phyloP scores from a whole-genome alignment of 192 early-diverging fungal genomes.

The Lobosporangium transversale region DNA sequence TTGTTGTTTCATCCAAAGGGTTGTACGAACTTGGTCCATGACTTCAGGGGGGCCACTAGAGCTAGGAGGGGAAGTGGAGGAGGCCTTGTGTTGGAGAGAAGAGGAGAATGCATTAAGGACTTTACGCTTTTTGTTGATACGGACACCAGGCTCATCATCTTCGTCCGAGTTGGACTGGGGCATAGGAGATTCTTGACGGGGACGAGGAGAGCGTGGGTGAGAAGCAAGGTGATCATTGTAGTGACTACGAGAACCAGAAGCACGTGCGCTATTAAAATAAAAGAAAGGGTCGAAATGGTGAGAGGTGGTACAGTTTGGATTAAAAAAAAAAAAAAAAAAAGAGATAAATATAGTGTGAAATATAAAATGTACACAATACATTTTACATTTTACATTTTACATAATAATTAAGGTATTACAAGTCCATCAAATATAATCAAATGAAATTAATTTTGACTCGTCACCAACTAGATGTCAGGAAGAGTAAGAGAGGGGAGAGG shows the following conservation, averaged over 20 bases:
- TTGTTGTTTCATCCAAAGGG: constrained; percentile 66
- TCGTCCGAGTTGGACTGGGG: constrained; percentile 50
- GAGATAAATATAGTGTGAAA: too few species aligned
- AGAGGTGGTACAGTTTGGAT: too few species aligned
- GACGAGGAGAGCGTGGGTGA: constrained; percentile 30
- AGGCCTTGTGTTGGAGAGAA: not conserved
- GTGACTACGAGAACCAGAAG: not conserved
- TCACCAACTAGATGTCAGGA: not conserved
- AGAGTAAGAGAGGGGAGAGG: not conserved
- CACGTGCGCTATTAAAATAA: not conserved
- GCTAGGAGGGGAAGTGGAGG: constrained; percentile 3
- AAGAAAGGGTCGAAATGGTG: not conserved
- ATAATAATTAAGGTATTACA: not conserved
- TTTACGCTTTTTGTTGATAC: constrained; percentile 47
- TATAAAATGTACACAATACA: too few species aligned
- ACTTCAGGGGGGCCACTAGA: constrained; percentile 44
- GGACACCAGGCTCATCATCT: constrained; percentile 45
- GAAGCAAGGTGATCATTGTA: constrained; percentile 19
- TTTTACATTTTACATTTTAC: too few species aligned
- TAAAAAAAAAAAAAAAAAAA: too few species aligned
- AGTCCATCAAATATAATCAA: not conserved
- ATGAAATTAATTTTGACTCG: too few species aligned
- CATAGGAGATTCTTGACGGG: constrained; percentile 50
- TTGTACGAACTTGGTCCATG: constrained; percentile 65
- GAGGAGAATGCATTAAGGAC: constrained; percentile 18